Percentiles rank a stretch among this genome's conserved stretches.
phyloP scores from a whole-genome alignment of 2,329 filamentous ascomycete species.

The Triangularia setosa region DNA sequence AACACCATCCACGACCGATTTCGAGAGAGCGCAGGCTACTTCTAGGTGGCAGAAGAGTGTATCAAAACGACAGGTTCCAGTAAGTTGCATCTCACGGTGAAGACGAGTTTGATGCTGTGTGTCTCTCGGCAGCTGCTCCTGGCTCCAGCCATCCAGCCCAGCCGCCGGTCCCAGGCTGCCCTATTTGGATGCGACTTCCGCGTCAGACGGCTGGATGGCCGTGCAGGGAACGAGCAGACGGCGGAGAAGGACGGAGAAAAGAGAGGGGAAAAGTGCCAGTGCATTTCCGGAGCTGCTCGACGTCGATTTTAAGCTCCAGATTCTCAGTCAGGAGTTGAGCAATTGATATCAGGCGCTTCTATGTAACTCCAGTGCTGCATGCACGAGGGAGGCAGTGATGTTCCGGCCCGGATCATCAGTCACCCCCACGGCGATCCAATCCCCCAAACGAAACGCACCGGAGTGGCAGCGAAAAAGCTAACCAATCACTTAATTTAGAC shows the following conservation, averaged over 20 bases:
- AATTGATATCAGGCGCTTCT: constrained; percentile 7
- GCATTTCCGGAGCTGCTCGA: neutral
- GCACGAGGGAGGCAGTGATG: neutral
- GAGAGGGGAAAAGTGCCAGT: neutral
- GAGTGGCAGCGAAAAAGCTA: neutral
- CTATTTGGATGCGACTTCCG: neutral
- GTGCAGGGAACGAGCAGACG: neutral
- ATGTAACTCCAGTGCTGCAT: constrained; percentile 14
- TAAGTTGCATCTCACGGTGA: neutral
- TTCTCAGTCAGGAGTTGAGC: neutral
- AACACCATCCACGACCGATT: neutral
- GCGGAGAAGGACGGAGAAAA: neutral
- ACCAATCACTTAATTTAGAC: constrained; percentile 9
- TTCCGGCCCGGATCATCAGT: neutral
- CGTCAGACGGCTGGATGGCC: no score
- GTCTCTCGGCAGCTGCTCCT: no score
- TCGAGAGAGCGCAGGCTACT: constrained; percentile 10
- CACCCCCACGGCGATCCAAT: constrained; percentile 1
- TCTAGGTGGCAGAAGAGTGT: constrained; percentile 17
- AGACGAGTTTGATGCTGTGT: no score
- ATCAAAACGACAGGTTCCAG: no score
- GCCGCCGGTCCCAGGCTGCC: neutral
- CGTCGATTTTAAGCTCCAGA: neutral
- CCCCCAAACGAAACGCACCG: neutral
- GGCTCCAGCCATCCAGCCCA: neutral